These are phyloP conservation scores for Thalassiosira hispida DNA, from an alignment of 352 stramenopile species.

Conservation along the genomic window DNA sequence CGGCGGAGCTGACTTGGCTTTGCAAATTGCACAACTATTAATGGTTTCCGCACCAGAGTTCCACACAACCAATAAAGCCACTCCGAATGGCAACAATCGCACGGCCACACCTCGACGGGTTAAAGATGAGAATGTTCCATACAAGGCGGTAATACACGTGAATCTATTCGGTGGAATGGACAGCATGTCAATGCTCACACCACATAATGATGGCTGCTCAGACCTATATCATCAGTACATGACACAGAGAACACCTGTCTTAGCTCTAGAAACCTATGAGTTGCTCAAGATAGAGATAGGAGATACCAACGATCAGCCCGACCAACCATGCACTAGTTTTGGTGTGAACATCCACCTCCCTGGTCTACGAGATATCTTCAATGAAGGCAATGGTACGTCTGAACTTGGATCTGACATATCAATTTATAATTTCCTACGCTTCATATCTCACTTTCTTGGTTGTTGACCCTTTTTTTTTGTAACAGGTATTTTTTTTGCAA, in stretches of 20 bases:
- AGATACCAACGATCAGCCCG: no score
- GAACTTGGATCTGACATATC: conserved; percentile 44
- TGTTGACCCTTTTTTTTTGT: not conserved
- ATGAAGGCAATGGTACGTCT: conserved; percentile 41
- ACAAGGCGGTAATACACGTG: conserved; percentile 71
- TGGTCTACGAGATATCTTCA: conserved; percentile 52
- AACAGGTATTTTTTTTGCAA: conserved; percentile 27
- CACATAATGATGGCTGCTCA: conserved; percentile 34
- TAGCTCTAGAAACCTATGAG: conserved; percentile 6
- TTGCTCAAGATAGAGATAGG: conserved; percentile 46
- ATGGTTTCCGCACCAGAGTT: conserved; percentile 71
- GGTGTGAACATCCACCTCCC: conserved; percentile 56
- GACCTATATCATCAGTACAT: conserved; percentile 53
- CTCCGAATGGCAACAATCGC: conserved; percentile 12
- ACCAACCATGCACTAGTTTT: conserved; percentile 70
- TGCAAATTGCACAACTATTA: conserved; percentile 35
- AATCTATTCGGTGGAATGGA: conserved; percentile 69
- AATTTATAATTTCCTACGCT: not conserved
- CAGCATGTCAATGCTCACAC: conserved; percentile 69
- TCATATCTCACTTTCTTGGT: conserved; percentile 32
- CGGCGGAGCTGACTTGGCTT: conserved; percentile 18
- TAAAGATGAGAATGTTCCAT: conserved; percentile 25
- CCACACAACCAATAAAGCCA: conserved; percentile 60
- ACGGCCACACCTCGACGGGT: not conserved
- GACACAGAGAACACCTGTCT: conserved; percentile 9